Conservation (phyloP, 768 basidiomycete species). For the Punctularia strigosozonata region DNA sequence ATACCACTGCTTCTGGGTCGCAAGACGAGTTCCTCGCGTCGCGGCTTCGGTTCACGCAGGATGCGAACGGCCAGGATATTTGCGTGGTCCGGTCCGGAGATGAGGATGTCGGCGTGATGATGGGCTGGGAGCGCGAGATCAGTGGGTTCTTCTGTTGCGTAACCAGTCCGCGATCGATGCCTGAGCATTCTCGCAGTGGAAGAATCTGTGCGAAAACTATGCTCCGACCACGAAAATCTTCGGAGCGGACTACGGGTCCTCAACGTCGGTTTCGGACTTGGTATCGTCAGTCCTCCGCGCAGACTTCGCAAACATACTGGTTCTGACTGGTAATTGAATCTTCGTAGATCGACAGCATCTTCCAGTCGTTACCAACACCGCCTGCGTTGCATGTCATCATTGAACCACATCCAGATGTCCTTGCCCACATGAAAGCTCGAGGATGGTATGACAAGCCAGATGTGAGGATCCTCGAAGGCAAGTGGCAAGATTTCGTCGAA, state of each 20-base stretch:
- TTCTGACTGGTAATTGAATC: neutral
- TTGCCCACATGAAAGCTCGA: constrained; percentile 60
- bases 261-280: constrained; percentile 91
- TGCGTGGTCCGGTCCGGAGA: constrained; percentile 56
- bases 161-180: constrained; percentile 7
- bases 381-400: constrained; percentile 80
- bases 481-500: constrained; percentile 85
- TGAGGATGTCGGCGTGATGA: constrained; percentile 94
- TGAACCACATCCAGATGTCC: constrained; percentile 88
- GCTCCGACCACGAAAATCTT: constrained; percentile 34
- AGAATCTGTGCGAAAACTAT: constrained; percentile 61
- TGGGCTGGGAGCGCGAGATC: constrained; percentile 92
- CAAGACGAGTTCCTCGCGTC: constrained; percentile 63
- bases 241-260: constrained; percentile 48
- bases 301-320: neutral
- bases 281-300: constrained; percentile 48
- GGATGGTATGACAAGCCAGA: constrained; percentile 74
- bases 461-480: constrained; percentile 76
- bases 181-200: constrained; percentile 40
- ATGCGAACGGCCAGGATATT: constrained; percentile 70
- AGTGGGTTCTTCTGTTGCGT: constrained; percentile 30
- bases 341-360: constrained; percentile 68
- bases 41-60: constrained; percentile 52
- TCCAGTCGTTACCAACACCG: constrained; percentile 48
- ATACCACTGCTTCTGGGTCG: constrained; percentile 48